A percentile compares a stretch with the other conserved stretches of the same genome.
These are phyloP conservation scores for Spiraea crenata DNA, from an alignment of 331 rosid species.

Conservation along the genomic window DNA sequence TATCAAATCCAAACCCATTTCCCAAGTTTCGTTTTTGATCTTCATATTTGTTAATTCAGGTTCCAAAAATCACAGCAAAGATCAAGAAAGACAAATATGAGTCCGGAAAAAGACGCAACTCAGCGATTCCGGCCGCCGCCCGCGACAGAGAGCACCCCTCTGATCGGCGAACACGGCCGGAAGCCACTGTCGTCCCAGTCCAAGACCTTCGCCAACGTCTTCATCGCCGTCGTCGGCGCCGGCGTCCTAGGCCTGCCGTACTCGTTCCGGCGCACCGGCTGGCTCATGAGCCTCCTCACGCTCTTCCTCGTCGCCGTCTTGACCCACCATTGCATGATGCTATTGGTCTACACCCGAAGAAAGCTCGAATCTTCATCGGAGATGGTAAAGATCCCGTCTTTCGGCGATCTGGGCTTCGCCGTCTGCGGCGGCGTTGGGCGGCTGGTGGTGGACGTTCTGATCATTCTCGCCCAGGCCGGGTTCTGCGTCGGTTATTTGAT, in stretches of 20 bases:
- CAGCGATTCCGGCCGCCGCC: slow-evolving; percentile 23
- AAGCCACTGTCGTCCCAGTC: slow-evolving; percentile 35
- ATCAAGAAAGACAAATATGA: slow-evolving; percentile 21
- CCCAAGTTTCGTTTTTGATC: not conserved
- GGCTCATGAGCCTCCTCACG: slow-evolving; percentile 43
- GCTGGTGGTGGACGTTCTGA: slow-evolving; percentile 36
- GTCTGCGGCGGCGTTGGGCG: slow-evolving; percentile 45
- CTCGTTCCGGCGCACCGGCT: slow-evolving; percentile 53
- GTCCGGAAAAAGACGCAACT: slow-evolving; percentile 18
- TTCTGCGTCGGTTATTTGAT: slow-evolving; percentile 52
- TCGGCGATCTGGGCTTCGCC: slow-evolving; percentile 52
- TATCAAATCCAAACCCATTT: not conserved
- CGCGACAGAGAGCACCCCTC: slow-evolving; percentile 30
- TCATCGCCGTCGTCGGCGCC: slow-evolving; percentile 57
- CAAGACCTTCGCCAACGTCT: slow-evolving; percentile 61
- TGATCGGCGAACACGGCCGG: slow-evolving; percentile 28
- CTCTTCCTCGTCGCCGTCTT: slow-evolving; percentile 40
- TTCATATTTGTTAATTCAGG: not conserved
- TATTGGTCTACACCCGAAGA: slow-evolving; percentile 48
- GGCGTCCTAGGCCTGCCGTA: slow-evolving; percentile 60
- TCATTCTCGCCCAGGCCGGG: slow-evolving; percentile 48
- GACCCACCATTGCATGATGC: slow-evolving; percentile 58
- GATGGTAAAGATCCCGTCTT: slow-evolving; percentile 35
- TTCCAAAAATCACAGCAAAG: not conserved
- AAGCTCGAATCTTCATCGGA: slow-evolving; percentile 39